A percentile compares a stretch with the other conserved stretches of the same genome.
Conservation (phyloP, 2,329 filamentous ascomycete species). For the Tympanopsis confertula region DNA sequence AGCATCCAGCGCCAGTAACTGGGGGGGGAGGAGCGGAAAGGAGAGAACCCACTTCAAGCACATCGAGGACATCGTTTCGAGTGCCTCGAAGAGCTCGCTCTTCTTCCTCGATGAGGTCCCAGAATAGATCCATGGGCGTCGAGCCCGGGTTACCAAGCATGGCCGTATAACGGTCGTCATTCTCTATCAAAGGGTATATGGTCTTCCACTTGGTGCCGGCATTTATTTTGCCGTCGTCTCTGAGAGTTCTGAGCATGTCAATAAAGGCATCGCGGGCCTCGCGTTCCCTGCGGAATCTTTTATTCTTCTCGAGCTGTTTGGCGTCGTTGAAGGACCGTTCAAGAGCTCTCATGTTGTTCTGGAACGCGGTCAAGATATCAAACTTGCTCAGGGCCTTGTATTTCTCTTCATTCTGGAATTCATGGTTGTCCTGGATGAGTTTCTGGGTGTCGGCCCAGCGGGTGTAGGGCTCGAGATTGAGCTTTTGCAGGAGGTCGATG, state of each 20-base stretch:
- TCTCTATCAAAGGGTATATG: conserved; percentile 61
- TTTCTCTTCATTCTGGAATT: conserved; percentile 71
- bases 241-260: conserved; percentile 65
- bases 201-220: conserved; percentile 84
- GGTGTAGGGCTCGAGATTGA: conserved; percentile 85
- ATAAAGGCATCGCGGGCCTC: conserved; percentile 75
- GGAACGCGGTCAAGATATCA: conserved; percentile 85
- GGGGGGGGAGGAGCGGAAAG: conserved; percentile 2
- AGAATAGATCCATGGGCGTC: conserved; percentile 82
- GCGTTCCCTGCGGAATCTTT: conserved; percentile 70
- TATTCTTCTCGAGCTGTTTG: conserved; percentile 75
- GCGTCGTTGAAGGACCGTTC: conserved; percentile 86
- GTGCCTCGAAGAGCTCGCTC: conserved; percentile 71
- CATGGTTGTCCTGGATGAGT: conserved; percentile 65
- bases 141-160: conserved; percentile 80
- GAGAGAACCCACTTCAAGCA: conserved; percentile 60
- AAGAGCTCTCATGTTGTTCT: conserved; percentile 85
- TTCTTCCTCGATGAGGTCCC: conserved; percentile 89
- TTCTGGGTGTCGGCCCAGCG: conserved; percentile 85
- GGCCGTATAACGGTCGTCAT: conserved; percentile 71
- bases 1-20: conserved; percentile 4
- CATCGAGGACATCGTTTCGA: conserved; percentile 75
- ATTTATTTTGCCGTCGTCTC: conserved; percentile 69
- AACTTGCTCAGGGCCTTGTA: conserved; percentile 77
- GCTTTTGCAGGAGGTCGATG: conserved; percentile 61